Base-by-base conservation (phyloP, 2,329 filamentous ascomycete species). In the Talaromyces sp. region DNA sequence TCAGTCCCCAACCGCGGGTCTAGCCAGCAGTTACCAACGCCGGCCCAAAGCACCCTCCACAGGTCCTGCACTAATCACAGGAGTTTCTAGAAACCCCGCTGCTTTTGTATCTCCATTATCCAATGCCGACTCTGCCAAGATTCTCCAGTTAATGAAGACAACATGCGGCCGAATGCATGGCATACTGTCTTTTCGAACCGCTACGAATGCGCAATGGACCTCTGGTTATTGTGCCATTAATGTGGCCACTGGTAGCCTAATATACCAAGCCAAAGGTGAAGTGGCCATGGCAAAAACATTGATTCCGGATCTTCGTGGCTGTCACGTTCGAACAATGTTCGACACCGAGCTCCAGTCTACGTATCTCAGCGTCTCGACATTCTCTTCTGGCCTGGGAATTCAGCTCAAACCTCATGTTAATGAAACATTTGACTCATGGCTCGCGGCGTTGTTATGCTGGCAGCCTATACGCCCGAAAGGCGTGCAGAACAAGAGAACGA, bases 171-270 rank as follows among this genome's bases (percentile, higher is more conserved):
- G 78, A 57, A 80, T 80, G 78, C 77, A 80, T 65, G 78, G 78
- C 25, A 79, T 80, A 52, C 72, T 80, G n/a, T 80, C 76, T 39
- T 80, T 80, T 64, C 72, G 77, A 51, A 74, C 71, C 10, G 68
- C 75, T 22, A 68, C 72, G 25, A 73, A 70, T 28, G 69, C 69
- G 37, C 66, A 76, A 45, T 80, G 78, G 78, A 76, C 76, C 37
- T 79, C 77, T 10, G 78, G 77, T 31, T 80, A 79, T 60, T 80
- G 78, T 65, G 77, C 78, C 17, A 80, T 80, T 60, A 80, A 80
- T 61, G 78, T 80, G 56, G 76, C 77, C 28, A 75, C 75, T 8
- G 78, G 78, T 41, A 79, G 76, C 64, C 64, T 80, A 33, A 79
- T 80, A 36, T 80, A 78, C 60, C 77, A 80, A 63, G 76, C 76